Evolutionary conservation across 2,329 filamentous ascomycete genomes (phyloP).

Genomic region (Beauveria varroae): DNA sequence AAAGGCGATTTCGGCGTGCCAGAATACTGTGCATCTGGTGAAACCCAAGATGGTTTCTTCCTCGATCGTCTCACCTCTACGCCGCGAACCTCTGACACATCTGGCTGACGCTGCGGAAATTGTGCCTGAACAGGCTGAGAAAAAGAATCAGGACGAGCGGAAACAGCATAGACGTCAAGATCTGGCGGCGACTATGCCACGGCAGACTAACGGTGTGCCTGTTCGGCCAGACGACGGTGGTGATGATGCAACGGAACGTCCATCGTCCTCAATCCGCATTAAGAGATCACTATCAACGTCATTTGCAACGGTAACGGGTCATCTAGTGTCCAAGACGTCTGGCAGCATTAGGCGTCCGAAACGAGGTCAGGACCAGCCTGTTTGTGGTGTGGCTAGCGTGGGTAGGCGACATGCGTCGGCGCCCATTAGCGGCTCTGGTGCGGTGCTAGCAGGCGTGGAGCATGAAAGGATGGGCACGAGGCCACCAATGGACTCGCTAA

Average conservation of each 20-base stretch:
- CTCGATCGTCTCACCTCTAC: not conserved
- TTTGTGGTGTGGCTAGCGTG: conserved; percentile 30
- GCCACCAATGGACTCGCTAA: conserved; percentile 17
- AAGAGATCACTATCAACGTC: conserved; percentile 53
- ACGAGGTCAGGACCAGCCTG: conserved; percentile 26
- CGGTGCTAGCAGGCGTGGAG: conserved; percentile 20
- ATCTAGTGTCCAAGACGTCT: conserved; percentile 46
- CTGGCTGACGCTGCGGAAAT: conserved; percentile 18
- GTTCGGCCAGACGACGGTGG: not conserved
- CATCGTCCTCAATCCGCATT: conserved; percentile 34
- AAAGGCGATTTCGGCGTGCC: conserved; percentile 4
- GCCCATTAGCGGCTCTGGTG: conserved; percentile 30
- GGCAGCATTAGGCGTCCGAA: conserved; percentile 51
- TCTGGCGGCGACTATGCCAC: not conserved
- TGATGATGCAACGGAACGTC: conserved; percentile 26
- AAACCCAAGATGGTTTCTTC: conserved; percentile 29
- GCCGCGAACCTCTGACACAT: not conserved
- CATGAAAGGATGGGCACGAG: conserved; percentile 18
- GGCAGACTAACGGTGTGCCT: not conserved
- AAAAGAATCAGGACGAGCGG: conserved; percentile 3
- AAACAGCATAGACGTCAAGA: not conserved
- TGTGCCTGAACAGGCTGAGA: conserved; percentile 1
- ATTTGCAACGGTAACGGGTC: conserved; percentile 44
- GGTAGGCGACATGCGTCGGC: conserved; percentile 48
- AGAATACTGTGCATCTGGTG: conserved; percentile 25